These are phyloP conservation scores for Anthracocystis setariae DNA, from an alignment of 1,284 basidiomycete genomes.

Conservation along the genomic window DNA sequence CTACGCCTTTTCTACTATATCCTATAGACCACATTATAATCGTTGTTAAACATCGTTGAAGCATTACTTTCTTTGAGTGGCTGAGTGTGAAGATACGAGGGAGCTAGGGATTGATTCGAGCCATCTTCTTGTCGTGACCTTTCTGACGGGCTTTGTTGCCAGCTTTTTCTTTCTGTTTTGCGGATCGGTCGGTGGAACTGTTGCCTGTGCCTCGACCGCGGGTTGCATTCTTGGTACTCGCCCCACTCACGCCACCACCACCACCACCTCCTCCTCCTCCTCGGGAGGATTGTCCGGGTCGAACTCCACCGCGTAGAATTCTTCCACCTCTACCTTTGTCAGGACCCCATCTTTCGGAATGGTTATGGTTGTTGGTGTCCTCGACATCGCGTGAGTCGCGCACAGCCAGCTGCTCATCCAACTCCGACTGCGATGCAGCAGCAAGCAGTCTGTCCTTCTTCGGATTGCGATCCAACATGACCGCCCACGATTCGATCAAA, in stretches of 20 bases:
- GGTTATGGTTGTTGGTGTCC: conserved; percentile 8
- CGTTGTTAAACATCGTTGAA: conserved; percentile 2
- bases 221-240: conserved; percentile 14
- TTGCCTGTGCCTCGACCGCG: conserved; percentile 42
- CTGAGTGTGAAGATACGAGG: not conserved
- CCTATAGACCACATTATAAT: not conserved
- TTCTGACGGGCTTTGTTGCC: conserved; percentile 44
- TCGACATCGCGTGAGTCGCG: conserved; percentile 7
- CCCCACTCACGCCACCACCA: conserved; percentile 10
- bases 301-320: conserved; percentile 35
- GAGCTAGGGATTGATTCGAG: conserved; percentile 14
- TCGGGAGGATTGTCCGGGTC: too few species aligned
- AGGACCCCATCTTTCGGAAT: conserved; percentile 27
- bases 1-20: not conserved
- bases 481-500: conserved; percentile 57
- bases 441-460: conserved; percentile 49
- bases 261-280: conserved; percentile 22
- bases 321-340: conserved; percentile 50
- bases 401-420: conserved; percentile 17
- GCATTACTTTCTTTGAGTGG: too few species aligned
- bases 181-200: conserved; percentile 34
- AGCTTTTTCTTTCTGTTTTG: conserved; percentile 49
- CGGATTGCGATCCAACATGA: conserved; percentile 56
- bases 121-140: conserved; percentile 50
- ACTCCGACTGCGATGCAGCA: conserved; percentile 33